Conservation (phyloP, 2,329 filamentous ascomycete genomes). For the Beauveria bassiana region DNA sequence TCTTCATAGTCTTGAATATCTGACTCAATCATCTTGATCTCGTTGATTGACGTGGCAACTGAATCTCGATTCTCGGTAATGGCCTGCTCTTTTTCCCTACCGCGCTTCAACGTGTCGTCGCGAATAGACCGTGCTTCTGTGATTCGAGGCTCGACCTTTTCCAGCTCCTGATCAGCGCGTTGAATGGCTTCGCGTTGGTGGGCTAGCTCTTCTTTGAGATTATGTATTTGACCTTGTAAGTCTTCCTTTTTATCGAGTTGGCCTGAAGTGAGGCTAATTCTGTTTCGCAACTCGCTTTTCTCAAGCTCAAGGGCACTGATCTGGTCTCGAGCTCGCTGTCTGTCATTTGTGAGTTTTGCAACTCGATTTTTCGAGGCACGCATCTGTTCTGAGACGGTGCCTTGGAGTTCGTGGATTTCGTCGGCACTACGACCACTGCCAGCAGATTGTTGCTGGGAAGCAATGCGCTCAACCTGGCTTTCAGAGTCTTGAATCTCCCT, state of each 20-base stretch:
- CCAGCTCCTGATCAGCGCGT: slow-evolving; percentile 63
- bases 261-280: slow-evolving; percentile 60
- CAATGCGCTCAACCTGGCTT: slow-evolving; percentile 65
- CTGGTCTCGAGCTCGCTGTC: slow-evolving; percentile 61
- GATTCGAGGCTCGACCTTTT: slow-evolving; percentile 67
- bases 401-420: slow-evolving; percentile 74
- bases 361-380: slow-evolving; percentile 56
- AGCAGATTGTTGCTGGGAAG: slow-evolving; percentile 66
- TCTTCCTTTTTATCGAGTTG: slow-evolving; percentile 75
- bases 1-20: slow-evolving; percentile 77
- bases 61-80: slow-evolving; percentile 63
- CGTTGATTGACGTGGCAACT: slow-evolving; percentile 66
- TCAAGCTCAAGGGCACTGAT: slow-evolving; percentile 69
- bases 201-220: slow-evolving; percentile 58
- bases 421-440: slow-evolving; percentile 63
- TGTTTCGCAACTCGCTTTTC: slow-evolving; percentile 64
- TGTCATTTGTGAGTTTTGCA: slow-evolving; percentile 58
- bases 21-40: slow-evolving; percentile 65
- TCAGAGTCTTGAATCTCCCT: slow-evolving; percentile 66
- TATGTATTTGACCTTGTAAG: slow-evolving; percentile 63
- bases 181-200: slow-evolving; percentile 65
- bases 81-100: slow-evolving; percentile 63
- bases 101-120: slow-evolving; percentile 67
- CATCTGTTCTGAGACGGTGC: slow-evolving; percentile 57
- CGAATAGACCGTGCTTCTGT: slow-evolving; percentile 66